phyloP scores from a whole-genome alignment of 179 eudicot species.

The Spinacia oleracea region DNA sequence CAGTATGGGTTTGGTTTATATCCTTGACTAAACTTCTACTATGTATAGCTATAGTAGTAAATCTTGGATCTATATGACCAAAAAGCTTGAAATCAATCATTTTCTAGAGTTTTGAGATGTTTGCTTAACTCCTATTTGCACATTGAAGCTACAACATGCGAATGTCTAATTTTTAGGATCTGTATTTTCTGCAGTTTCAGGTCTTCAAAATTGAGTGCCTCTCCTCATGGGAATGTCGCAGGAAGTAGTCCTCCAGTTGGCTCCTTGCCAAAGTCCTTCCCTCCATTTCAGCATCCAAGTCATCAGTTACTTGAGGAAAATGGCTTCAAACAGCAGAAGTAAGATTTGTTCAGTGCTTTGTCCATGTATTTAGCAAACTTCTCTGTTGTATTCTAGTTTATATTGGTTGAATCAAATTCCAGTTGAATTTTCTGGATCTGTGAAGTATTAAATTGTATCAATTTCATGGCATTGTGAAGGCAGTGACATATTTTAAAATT shows the following conservation, averaged over 20 bases:
- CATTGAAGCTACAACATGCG: background rate
- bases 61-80: background rate
- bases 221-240: slow-evolving; percentile 62
- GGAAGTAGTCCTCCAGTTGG: too few relatives aligned
- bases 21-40: background rate
- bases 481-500: background rate
- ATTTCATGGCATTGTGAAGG: background rate
- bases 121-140: background rate
- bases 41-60: background rate
- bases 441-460: background rate
- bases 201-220: slow-evolving; percentile 74
- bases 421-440: too few relatives aligned
- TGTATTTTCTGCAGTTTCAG: slow-evolving; percentile 43
- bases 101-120: background rate
- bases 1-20: background rate
- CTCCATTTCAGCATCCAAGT: too few relatives aligned
- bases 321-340: too few relatives aligned
- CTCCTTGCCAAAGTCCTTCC: too few relatives aligned
- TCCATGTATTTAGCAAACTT: too few relatives aligned
- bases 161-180: slow-evolving; percentile 1
- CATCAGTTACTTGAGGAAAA: too few relatives aligned
- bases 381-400: too few relatives aligned
- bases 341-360: too few relatives aligned
- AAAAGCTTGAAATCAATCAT: background rate
- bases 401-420: too few relatives aligned